phyloP scores from a whole-genome alignment of 495 filamentous ascomycete species.

The Peziza echinospora region DNA sequence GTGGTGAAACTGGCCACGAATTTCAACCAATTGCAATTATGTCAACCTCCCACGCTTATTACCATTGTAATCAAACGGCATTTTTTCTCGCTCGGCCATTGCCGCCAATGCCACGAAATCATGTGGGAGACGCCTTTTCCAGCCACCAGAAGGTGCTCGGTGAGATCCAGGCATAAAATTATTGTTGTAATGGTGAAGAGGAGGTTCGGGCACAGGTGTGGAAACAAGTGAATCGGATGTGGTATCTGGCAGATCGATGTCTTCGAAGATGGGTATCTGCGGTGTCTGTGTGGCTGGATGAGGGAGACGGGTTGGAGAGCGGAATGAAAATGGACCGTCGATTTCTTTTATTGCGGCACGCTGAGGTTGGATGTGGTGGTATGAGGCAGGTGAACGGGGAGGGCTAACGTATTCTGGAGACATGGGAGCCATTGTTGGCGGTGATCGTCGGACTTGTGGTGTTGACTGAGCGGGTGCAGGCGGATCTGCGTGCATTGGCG shows the following conservation, averaged over 20 bases:
- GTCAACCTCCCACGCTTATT: not conserved
- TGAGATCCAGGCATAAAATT: not conserved
- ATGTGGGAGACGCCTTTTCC: not conserved
- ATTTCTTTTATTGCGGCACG: too few relatives aligned
- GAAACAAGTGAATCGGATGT: not conserved
- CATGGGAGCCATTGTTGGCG: not conserved
- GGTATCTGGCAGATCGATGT: not conserved
- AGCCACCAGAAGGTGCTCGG: not conserved
- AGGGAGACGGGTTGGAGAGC: not conserved
- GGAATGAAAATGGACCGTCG: not conserved
- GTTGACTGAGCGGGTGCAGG: not conserved
- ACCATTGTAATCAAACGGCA: not conserved
- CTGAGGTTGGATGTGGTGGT: not conserved
- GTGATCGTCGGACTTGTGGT: not conserved
- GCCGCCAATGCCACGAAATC: not conserved
- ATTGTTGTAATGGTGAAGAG: not conserved
- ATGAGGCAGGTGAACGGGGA: not conserved
- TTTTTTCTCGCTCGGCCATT: not conserved
- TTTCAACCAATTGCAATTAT: too few relatives aligned
- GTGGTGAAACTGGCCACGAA: too few relatives aligned
- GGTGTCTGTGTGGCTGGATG: not conserved
- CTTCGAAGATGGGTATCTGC: not conserved
- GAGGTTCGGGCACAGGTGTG: not conserved
- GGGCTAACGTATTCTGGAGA: not conserved
- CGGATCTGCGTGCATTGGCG: not conserved